These are phyloP conservation scores for Cryptosporidium canis DNA, from an alignment of 169 alveolate species.

Conservation along the genomic window DNA sequence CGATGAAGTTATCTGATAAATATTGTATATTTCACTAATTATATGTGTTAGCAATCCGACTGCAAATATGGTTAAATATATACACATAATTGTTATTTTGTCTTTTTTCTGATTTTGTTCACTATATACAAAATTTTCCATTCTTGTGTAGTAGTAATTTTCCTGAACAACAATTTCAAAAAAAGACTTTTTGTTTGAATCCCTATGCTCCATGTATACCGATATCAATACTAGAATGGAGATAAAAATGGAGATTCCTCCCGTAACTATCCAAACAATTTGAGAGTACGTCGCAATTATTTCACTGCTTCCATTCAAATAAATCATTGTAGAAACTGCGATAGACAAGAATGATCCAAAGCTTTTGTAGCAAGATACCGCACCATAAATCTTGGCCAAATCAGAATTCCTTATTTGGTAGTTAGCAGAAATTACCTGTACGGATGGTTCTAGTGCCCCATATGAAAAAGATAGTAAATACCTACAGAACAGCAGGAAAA, in stretches of 20 bases:
- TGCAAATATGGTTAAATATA: neutral
- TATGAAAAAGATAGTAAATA: constrained; percentile 16
- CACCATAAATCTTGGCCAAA: constrained; percentile 24
- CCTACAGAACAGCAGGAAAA: neutral
- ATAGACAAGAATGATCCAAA: constrained; percentile 32
- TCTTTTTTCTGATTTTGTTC: neutral
- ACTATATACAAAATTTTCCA: neutral
- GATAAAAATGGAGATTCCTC: constrained; percentile 1
- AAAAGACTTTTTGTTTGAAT: neutral
- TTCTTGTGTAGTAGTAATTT: neutral
- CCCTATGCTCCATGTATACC: neutral
- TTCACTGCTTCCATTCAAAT: neutral
- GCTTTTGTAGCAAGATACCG: neutral
- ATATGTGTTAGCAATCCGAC: constrained; percentile 9
- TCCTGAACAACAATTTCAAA: neutral
- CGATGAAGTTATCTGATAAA: constrained; percentile 29
- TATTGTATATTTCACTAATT: constrained; percentile 28
- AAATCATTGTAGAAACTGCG: neutral
- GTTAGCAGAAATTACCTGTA: constrained; percentile 14
- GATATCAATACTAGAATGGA: neutral
- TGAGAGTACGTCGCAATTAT: neutral
- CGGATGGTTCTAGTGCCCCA: constrained; percentile 29
- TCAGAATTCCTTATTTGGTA: neutral
- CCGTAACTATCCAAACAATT: constrained; percentile 9
- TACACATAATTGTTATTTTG: neutral